phyloP scores from a whole-genome alignment of 2,329 filamentous ascomycete genomes.

The Trichoderma simmonsii region DNA sequence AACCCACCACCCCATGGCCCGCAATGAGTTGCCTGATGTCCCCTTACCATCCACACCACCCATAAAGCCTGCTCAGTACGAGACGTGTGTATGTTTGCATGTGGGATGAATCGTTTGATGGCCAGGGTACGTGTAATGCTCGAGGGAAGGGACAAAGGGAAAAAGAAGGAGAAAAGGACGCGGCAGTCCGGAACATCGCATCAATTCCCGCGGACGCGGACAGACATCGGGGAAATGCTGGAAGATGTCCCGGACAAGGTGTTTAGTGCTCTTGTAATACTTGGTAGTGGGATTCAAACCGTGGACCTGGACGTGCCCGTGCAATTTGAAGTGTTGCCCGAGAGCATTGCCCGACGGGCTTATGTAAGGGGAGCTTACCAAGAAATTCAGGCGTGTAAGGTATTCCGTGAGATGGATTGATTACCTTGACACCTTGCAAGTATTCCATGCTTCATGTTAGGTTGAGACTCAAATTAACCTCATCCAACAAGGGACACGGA shows the following conservation, averaged over 20 bases:
- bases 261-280: slow-evolving; percentile 1
- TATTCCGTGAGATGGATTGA: background rate
- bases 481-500: background rate
- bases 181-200: background rate
- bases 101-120: background rate
- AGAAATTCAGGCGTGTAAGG: background rate
- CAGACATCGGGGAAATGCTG: slow-evolving; percentile 1
- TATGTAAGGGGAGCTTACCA: background rate
- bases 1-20: background rate
- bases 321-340: background rate
- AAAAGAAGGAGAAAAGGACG: background rate
- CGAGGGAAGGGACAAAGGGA: background rate
- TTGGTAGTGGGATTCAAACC: background rate
- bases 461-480: slow-evolving; percentile 1
- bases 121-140: background rate
- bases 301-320: background rate
- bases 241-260: background rate
- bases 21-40: background rate
- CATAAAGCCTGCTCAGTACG: background rate
- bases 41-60: background rate
- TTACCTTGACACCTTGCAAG: background rate
- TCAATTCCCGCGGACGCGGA: background rate
- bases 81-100: background rate
- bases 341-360: background rate
- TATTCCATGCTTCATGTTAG: background rate